Base-by-base conservation (phyloP, 2,329 filamentous ascomycete genomes). In the Fusarium sambucinum region DNA sequence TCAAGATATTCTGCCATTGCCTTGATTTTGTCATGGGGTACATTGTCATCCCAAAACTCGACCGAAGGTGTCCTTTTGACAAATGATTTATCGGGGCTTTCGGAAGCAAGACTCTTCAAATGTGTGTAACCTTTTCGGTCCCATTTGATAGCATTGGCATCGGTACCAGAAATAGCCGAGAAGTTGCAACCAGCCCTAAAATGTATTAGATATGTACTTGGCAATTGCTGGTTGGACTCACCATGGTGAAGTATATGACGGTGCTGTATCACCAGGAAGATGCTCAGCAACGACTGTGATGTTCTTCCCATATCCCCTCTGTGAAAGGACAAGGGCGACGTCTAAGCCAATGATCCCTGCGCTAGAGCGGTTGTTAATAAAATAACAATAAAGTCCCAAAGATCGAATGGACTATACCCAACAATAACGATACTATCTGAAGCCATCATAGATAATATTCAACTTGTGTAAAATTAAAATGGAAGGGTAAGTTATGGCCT, bases 141-240 rank as follows among this genome's bases (percentile, higher is more conserved):
- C 55, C 55, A 59, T 40, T 59, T 59, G 13, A 59, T 59, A 1
- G 55, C 55, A 4, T 59, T 46, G 21, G 51, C 33, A 23, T 59
- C 55, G 3, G 40, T 59, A 9, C 51, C 55, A 29, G 55, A 59
- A 13, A 59, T 59, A 11, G 55, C 55, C 6, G 55, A 59, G 30
- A 56, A 59, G 17, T 59, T 59, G 9, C 55, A 59, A 0, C 55
- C 55, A 1, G 55, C 55, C 55, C 55, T 59, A 6, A 2, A 5
- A 32, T 32, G 30, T 32, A 13, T 32, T 6, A 32, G 30, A 32
- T 14, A 14, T 13, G 30, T 32, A 32, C 6, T 6, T 4, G 6
- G 30, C 13, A 12, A 32, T 3, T 32, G 6, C 11, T 32, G 30
- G 10, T 32, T 13, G 30, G 4, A 6, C 30, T 46, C 5, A 59